A percentile compares a stretch with the other conserved stretches of the same genome.
Conservation (phyloP, 352 stramenopile species). For the Globisporangium rhizosaccharum region DNA sequence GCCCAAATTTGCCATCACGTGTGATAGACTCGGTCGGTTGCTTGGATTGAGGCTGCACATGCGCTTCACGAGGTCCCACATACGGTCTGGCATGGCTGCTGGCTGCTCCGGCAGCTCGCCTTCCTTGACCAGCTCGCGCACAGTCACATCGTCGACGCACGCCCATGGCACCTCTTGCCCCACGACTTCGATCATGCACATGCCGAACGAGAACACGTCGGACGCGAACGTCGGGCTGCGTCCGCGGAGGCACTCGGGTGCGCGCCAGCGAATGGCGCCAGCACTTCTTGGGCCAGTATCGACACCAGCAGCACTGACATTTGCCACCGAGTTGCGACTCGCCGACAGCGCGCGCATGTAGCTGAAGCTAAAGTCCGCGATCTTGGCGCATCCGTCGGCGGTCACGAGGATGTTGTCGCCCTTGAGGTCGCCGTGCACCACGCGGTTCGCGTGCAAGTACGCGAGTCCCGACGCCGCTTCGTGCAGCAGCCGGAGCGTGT, state of each 20-base stretch:
- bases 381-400: too few species aligned
- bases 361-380: too few species aligned
- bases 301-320: too few species aligned
- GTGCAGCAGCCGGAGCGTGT: neutral
- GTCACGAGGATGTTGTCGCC: too few species aligned
- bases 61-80: neutral
- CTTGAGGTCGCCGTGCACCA: too few species aligned
- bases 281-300: too few species aligned
- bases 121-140: neutral
- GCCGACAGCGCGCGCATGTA: too few species aligned
- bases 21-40: neutral
- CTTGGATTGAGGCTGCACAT: slow-evolving; percentile 1
- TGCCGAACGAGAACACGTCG: slow-evolving; percentile 3
- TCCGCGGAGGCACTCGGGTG: neutral
- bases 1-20: neutral
- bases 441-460: too few species aligned
- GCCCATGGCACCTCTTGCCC: neutral
- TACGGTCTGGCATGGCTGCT: neutral
- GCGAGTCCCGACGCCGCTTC: too few species aligned
- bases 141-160: neutral
- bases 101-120: neutral
- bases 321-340: too few species aligned
- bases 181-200: slow-evolving; percentile 4
- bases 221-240: neutral
- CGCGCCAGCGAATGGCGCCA: too few species aligned